Conservation (phyloP, 345 rosid genomes). For the Dovyalis caffra region DNA sequence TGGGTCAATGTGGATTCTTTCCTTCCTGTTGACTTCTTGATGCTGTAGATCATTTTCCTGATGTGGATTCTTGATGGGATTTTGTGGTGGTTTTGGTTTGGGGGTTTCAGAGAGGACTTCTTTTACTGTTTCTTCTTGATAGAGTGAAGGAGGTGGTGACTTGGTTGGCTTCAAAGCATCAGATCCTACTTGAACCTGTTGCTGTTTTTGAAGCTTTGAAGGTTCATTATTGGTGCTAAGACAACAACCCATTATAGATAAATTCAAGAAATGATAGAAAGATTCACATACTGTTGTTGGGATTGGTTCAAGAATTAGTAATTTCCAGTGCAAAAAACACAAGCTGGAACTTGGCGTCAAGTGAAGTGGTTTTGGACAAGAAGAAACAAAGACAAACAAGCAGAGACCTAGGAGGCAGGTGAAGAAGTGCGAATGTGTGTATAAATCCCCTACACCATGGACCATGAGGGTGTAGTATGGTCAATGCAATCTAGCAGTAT, state of each 20-base stretch:
- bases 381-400: background rate
- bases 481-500: background rate
- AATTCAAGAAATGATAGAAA: background rate
- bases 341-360: background rate
- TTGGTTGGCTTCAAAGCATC: constrained; percentile 32
- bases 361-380: background rate
- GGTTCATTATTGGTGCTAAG: constrained; percentile 33
- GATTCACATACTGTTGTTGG: constrained; percentile 1
- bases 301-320: background rate
- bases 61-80: background rate
- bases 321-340: background rate
- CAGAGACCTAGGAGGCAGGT: background rate
- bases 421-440: background rate
- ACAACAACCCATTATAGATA: constrained; percentile 72
- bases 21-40: constrained; percentile 10
- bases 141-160: constrained; percentile 47
- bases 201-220: constrained; percentile 16
- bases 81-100: constrained; percentile 17
- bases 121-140: constrained; percentile 74
- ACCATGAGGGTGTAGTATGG: background rate
- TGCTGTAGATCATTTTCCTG: background rate
- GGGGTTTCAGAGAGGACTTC: constrained; percentile 77
- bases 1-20: constrained; percentile 9
- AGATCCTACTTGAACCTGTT: constrained; percentile 6
- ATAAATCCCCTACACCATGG: background rate